Percentiles rank a stretch among this genome's conserved stretches.
Conservation (phyloP, 371 early-diverging fungal genomes). For the Capillidium rhysosporum region DNA sequence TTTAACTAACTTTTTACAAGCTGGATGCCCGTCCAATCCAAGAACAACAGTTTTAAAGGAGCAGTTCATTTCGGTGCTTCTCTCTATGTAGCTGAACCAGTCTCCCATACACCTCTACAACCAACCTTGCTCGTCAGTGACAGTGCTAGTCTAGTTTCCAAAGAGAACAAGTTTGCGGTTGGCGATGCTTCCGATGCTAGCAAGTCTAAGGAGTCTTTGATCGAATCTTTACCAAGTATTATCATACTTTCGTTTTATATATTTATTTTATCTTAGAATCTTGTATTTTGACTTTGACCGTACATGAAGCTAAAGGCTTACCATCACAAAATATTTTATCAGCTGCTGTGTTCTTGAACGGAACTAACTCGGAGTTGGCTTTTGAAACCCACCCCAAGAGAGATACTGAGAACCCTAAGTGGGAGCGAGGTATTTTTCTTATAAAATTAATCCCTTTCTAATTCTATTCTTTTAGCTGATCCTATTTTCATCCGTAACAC, state of each 20-base stretch:
- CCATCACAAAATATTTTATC: background rate
- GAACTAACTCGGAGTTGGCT: background rate
- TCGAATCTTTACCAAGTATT: background rate
- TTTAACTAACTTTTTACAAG: background rate
- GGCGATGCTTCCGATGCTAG: background rate
- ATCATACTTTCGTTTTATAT: too few species aligned
- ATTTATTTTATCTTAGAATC: background rate
- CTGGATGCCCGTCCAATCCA: background rate
- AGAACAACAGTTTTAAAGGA: background rate
- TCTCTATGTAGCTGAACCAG: background rate
- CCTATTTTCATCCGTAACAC: background rate
- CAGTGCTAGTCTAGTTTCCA: too few species aligned
- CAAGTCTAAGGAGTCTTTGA: background rate
- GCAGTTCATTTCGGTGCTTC: conserved; percentile 3
- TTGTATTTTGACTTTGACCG: background rate
- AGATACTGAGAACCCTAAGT: background rate
- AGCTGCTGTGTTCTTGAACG: background rate
- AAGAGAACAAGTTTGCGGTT: background rate
- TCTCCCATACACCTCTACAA: background rate
- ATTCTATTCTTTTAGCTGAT: background rate
- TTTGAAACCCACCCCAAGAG: background rate
- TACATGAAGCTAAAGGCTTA: background rate
- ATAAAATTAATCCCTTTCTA: too few species aligned
- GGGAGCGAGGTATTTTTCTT: background rate
- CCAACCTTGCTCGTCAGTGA: background rate